Evolutionary conservation across 306 rosid genomes (phyloP).

Genomic region (Vigna radiata): DNA sequence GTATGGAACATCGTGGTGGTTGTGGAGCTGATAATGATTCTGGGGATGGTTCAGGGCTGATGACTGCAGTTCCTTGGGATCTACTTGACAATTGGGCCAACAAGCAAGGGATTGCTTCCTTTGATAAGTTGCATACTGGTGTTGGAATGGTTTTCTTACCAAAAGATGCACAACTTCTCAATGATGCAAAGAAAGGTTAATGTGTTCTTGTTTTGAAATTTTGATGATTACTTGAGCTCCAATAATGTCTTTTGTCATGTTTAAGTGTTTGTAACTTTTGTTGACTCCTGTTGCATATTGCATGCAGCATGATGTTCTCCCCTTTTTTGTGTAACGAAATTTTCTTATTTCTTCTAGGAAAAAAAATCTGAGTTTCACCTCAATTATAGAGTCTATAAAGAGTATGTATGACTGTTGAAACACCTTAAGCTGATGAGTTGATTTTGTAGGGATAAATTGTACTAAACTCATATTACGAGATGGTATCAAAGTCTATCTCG

Average conservation of each 20-base stretch:
- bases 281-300: constrained; percentile 12
- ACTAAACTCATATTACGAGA: too few relatives aligned
- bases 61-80: constrained; percentile 95
- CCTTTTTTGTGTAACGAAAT: neutral
- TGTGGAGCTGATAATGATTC: constrained; percentile 99
- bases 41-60: constrained; percentile 96
- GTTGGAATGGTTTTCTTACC: constrained; percentile 99
- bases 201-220: constrained; percentile 45
- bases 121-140: constrained; percentile 94
- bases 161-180: constrained; percentile 61
- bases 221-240: constrained; percentile 33
- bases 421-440: too few relatives aligned
- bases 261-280: constrained; percentile 32
- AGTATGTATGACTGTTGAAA: too few relatives aligned
- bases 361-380: too few relatives aligned
- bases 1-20: constrained; percentile 99
- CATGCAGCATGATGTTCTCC: constrained; percentile 5
- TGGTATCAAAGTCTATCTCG: neutral
- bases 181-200: constrained; percentile 87
- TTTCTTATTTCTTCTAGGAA: constrained; percentile 4
- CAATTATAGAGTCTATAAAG: too few relatives aligned
- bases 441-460: too few relatives aligned
- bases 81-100: constrained; percentile 84
- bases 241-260: constrained; percentile 41
- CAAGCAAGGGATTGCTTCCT: constrained; percentile 80